These are phyloP conservation scores for Ustilago cynodontis DNA, from an alignment of 1,284 basidiomycete species.

Conservation along the genomic window DNA sequence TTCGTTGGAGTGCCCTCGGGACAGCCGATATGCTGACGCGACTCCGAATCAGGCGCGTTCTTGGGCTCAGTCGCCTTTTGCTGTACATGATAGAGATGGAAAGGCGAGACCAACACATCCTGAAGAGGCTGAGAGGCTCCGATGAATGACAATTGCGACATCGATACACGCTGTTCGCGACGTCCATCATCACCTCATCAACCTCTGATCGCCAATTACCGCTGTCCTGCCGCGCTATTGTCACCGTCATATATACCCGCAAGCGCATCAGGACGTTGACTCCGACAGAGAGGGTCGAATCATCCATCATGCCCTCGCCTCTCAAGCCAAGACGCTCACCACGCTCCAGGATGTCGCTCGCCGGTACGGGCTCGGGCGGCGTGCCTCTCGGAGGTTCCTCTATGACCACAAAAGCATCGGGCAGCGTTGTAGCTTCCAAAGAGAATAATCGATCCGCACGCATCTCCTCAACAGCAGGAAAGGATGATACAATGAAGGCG, in stretches of 20 bases:
- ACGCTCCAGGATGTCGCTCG: conserved; percentile 45
- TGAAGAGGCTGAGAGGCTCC: not conserved
- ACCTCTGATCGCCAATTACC: too few species aligned
- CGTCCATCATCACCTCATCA: conserved; percentile 13
- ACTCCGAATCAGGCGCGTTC: conserved; percentile 13
- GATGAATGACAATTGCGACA: not conserved
- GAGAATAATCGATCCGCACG: conserved; percentile 42
- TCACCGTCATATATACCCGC: not conserved
- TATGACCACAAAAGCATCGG: conserved; percentile 40
- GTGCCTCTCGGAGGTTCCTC: conserved; percentile 47
- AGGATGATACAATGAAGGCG: conserved; percentile 41
- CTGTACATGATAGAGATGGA: too few species aligned
- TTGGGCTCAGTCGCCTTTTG: not conserved
- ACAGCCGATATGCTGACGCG: conserved; percentile 21
- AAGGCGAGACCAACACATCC: conserved; percentile 41
- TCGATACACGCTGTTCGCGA: not conserved
- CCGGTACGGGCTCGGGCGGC: conserved; percentile 44
- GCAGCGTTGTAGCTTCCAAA: conserved; percentile 26
- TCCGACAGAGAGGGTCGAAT: not conserved
- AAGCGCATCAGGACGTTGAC: not conserved
- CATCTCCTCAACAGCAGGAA: conserved; percentile 22
- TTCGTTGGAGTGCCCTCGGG: not conserved
- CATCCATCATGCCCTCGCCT: conserved; percentile 40
- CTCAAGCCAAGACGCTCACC: conserved; percentile 52
- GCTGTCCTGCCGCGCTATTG: not conserved